These are phyloP conservation scores for Takashimella koratensis DNA, from an alignment of 1,284 basidiomycete species.

Conservation along the genomic window DNA sequence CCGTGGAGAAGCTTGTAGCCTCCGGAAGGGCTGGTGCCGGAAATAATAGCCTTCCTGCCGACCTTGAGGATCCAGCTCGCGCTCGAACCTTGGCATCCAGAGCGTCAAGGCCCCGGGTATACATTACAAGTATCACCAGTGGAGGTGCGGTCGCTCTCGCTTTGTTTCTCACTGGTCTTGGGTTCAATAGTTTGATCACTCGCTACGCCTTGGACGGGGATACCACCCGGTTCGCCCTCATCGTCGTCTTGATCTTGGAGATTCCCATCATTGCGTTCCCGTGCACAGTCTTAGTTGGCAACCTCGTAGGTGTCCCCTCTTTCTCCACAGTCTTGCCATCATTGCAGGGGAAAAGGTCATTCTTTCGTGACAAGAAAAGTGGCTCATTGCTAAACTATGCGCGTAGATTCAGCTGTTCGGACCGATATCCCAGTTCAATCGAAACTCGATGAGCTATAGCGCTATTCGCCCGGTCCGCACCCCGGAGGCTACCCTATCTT, in stretches of 20 bases:
- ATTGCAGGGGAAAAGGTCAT: too few species aligned
- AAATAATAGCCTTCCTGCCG: neutral
- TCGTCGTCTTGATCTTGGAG: neutral
- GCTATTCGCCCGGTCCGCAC: slow-evolving; percentile 42
- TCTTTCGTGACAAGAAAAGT: too few species aligned
- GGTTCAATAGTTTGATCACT: neutral
- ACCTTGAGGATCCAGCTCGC: neutral
- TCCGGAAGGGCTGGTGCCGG: neutral
- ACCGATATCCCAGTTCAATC: slow-evolving; percentile 54
- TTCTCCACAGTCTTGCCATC: too few species aligned
- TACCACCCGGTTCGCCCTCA: slow-evolving; percentile 1
- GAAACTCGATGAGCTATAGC: slow-evolving; percentile 54
- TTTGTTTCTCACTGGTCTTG: neutral
- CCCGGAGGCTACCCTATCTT: slow-evolving; percentile 54
- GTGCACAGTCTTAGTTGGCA: neutral
- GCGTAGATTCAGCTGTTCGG: slow-evolving; percentile 35
- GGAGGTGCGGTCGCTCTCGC: neutral
- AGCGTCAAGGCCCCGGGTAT: neutral
- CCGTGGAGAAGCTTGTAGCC: neutral
- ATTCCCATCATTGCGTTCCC: neutral
- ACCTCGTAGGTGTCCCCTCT: neutral
- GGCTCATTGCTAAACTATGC: too few species aligned
- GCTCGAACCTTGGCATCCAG: neutral
- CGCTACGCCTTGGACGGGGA: neutral
- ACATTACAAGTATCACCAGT: neutral